Evolutionary conservation across 2,329 filamentous ascomycete species (phyloP).

Genomic region (Pseudogymnoascus sp.): DNA sequence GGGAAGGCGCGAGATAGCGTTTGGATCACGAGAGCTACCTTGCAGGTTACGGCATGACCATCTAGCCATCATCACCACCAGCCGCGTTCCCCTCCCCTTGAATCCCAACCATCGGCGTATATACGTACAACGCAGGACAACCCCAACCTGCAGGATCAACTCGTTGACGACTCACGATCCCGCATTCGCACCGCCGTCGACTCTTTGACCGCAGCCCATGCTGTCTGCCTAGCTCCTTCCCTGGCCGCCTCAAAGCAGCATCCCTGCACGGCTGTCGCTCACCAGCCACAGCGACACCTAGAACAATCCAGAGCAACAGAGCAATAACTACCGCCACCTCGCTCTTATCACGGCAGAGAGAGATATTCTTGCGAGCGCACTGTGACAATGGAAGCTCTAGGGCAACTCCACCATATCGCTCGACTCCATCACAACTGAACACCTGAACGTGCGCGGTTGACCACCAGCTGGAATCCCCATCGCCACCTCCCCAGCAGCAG

Average conservation of each 20-base stretch:
- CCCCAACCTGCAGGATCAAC: background rate
- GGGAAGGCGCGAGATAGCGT: constrained; percentile 7
- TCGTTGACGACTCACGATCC: background rate
- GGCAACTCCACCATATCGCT: constrained; percentile 5
- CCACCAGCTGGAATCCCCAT: background rate
- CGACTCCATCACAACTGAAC: constrained; percentile 1
- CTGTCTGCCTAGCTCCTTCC: constrained; percentile 8
- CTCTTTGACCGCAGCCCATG: constrained; percentile 2
- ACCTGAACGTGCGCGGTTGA: background rate
- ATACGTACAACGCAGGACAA: constrained; percentile 1
- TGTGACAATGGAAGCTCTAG: constrained; percentile 10
- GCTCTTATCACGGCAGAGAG: background rate
- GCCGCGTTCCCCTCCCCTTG: background rate
- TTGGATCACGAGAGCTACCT: constrained; percentile 8
- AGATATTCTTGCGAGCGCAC: background rate
- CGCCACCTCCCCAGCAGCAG: background rate
- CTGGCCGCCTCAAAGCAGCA: background rate
- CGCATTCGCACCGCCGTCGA: background rate
- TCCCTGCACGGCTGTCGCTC: background rate
- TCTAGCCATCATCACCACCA: background rate
- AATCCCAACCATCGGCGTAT: background rate
- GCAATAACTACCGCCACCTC: background rate
- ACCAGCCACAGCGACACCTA: constrained; percentile 8
- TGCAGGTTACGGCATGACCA: constrained; percentile 7
- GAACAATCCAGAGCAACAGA: background rate